These are phyloP conservation scores for Liriodendron chinense DNA, from an alignment of 164 flowering plant species.

Conservation along the genomic window DNA sequence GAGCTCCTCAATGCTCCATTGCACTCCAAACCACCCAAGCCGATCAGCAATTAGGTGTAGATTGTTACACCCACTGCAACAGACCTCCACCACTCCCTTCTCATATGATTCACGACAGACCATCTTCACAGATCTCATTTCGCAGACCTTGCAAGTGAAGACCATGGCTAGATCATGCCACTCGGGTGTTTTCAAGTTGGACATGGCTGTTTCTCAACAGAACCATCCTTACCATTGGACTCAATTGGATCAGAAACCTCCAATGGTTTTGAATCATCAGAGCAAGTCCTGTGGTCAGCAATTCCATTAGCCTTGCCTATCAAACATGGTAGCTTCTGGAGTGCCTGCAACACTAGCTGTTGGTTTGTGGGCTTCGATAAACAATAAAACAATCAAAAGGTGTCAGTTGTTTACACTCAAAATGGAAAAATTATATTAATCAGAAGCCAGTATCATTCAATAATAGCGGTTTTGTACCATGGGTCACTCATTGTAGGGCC, in stretches of 20 bases:
- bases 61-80: slow-evolving; percentile 74
- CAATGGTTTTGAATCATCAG: too few species aligned
- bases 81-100: slow-evolving; percentile 80
- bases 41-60: slow-evolving; percentile 81
- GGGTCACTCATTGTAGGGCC: too few species aligned
- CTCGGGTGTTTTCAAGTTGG: slow-evolving; percentile 55
- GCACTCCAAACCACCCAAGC: slow-evolving; percentile 84
- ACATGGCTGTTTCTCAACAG: slow-evolving; percentile 16
- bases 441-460: too few species aligned
- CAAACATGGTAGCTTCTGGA: too few species aligned
- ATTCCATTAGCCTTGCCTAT: too few species aligned
- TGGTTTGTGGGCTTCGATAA: too few species aligned
- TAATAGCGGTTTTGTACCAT: too few species aligned
- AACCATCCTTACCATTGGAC: background rate
- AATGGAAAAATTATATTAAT: too few species aligned
- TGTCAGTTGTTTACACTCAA: too few species aligned
- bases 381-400: too few species aligned
- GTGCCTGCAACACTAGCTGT: too few species aligned
- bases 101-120: slow-evolving; percentile 74
- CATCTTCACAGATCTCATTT: slow-evolving; percentile 73
- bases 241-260: background rate
- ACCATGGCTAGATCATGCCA: slow-evolving; percentile 75
- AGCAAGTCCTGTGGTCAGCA: too few species aligned
- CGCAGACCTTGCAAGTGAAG: slow-evolving; percentile 86
- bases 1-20: slow-evolving; percentile 77